These are phyloP conservation scores for Cryoendolithus antarcticus DNA, from an alignment of 2,329 filamentous ascomycete species.

Conservation along the genomic window DNA sequence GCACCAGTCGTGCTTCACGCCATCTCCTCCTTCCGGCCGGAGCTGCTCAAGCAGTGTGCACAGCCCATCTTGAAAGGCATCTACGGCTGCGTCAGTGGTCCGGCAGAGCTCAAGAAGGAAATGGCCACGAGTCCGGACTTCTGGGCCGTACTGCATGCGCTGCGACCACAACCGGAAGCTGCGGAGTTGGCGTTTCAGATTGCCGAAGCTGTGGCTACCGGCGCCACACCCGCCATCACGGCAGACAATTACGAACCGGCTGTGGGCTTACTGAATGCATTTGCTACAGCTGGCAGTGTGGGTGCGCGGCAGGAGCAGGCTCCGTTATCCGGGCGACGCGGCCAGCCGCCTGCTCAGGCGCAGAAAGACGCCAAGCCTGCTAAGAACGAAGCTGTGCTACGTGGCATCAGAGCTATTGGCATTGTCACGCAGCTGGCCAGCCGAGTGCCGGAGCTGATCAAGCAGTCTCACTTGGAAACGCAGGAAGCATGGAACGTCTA, in stretches of 20 bases:
- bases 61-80: slow-evolving; percentile 67
- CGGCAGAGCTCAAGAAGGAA: slow-evolving; percentile 71
- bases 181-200: slow-evolving; percentile 74
- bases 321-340: slow-evolving; percentile 26
- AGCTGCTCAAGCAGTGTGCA: slow-evolving; percentile 63
- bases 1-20: slow-evolving; percentile 84
- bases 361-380: slow-evolving; percentile 27
- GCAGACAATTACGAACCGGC: slow-evolving; percentile 92
- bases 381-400: slow-evolving; percentile 59
- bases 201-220: slow-evolving; percentile 64
- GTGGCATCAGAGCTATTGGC: slow-evolving; percentile 68
- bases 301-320: slow-evolving; percentile 56
- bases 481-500: slow-evolving; percentile 82
- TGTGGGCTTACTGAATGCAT: slow-evolving; percentile 73
- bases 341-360: slow-evolving; percentile 11
- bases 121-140: slow-evolving; percentile 95
- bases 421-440: slow-evolving; percentile 72
- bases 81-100: slow-evolving; percentile 63
- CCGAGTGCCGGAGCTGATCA: slow-evolving; percentile 74
- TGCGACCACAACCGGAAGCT: slow-evolving; percentile 54
- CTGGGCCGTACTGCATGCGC: slow-evolving; percentile 74
- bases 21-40: slow-evolving; percentile 75
- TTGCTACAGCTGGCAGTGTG: slow-evolving; percentile 70
- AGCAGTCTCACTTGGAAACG: slow-evolving; percentile 76
- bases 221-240: slow-evolving; percentile 67